phyloP scores from a whole-genome alignment of 331 rosid genomes.

The Malus hybrid region DNA sequence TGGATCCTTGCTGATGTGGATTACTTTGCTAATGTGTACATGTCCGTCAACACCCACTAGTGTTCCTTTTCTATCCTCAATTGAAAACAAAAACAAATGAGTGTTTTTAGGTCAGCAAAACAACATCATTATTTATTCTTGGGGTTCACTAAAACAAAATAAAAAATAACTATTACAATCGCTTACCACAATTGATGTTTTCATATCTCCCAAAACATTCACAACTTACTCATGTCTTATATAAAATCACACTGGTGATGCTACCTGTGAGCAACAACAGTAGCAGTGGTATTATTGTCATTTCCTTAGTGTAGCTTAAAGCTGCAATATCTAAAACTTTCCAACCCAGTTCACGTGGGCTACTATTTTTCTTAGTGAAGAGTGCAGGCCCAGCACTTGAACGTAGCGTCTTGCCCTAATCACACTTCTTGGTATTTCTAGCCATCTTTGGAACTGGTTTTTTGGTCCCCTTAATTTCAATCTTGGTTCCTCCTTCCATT shows the following conservation, averaged over 20 bases:
- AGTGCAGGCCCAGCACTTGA: constrained; percentile 6
- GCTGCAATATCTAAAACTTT: background rate
- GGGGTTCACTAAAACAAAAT: no score
- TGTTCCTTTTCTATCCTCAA: background rate
- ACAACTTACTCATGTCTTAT: background rate
- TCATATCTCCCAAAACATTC: background rate
- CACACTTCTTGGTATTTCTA: constrained; percentile 28
- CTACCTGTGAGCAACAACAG: no score
- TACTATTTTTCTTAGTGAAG: background rate
- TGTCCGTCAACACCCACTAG: background rate
- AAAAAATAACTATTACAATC: background rate
- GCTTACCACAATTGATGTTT: background rate
- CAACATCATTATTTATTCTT: no score
- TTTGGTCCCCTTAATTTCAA: constrained; percentile 48
- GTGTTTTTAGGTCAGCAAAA: background rate
- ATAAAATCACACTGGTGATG: background rate
- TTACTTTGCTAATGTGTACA: no score
- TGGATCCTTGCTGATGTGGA: no score
- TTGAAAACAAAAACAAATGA: background rate
- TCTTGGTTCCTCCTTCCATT: constrained; percentile 51
- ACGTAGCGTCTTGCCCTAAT: constrained; percentile 53
- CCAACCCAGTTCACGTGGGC: background rate
- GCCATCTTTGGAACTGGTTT: background rate
- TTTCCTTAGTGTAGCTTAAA: no score
- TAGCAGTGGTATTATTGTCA: background rate